Evolutionary conservation across 768 basidiomycete genomes (phyloP).

Genomic region (Auricularia auricula-judae): DNA sequence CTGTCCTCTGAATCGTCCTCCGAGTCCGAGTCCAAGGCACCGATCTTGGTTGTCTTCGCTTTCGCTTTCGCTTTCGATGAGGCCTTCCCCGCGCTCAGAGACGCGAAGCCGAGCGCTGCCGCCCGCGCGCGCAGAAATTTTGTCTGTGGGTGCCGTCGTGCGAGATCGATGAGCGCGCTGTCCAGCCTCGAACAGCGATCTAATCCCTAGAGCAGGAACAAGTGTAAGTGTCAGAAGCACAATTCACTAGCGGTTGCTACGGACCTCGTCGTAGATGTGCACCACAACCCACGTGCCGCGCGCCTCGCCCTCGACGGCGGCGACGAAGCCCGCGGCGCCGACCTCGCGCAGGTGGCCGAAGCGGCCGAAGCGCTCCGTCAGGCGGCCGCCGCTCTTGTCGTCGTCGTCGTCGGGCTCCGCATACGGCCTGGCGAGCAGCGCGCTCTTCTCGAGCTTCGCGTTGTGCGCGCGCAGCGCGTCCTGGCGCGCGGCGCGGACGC

Average conservation of each 20-base stretch:
- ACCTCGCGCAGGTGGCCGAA: slow-evolving; percentile 80
- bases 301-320: slow-evolving; percentile 64
- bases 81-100: slow-evolving; percentile 13
- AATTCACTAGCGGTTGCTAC: slow-evolving; percentile 15
- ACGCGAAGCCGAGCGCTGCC: slow-evolving; percentile 61
- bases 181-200: slow-evolving; percentile 67
- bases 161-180: slow-evolving; percentile 53
- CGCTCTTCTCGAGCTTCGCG: slow-evolving; percentile 50
- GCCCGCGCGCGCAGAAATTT: slow-evolving; percentile 83
- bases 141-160: slow-evolving; percentile 54
- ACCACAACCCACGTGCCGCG: slow-evolving; percentile 70
- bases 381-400: slow-evolving; percentile 25
- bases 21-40: slow-evolving; percentile 15
- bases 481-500: slow-evolving; percentile 34
- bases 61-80: slow-evolving; percentile 12
- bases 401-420: slow-evolving; percentile 23
- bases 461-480: slow-evolving; percentile 43
- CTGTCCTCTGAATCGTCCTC: slow-evolving; percentile 22
- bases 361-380: slow-evolving; percentile 30
- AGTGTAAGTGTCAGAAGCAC: slow-evolving; percentile 1
- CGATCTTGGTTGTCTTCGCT: slow-evolving; percentile 39
- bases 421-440: slow-evolving; percentile 56
- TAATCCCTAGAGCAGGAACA: slow-evolving; percentile 38
- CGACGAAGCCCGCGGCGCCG: slow-evolving; percentile 58
- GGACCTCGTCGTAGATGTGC: slow-evolving; percentile 72